These are phyloP conservation scores for Paramecium octaurelia DNA, from an alignment of 73 alveolate genomes.

Conservation along the genomic window DNA sequence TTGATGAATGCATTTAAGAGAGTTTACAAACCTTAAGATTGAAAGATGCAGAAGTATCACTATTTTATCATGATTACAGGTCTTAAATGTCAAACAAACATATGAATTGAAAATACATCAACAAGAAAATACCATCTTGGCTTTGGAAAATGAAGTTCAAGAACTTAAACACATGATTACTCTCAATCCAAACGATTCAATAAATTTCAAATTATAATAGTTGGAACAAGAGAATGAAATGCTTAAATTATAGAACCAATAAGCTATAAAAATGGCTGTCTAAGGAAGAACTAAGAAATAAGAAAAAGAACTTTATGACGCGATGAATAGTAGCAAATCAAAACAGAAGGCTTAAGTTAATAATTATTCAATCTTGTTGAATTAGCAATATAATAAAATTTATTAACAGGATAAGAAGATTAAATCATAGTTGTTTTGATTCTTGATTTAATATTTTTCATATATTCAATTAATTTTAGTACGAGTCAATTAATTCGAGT, in stretches of 20 bases:
- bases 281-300: slow-evolving; percentile 9
- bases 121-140: not conserved
- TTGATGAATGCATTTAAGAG: slow-evolving; percentile 35
- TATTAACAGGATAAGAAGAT: slow-evolving; percentile 13
- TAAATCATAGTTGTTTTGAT: slow-evolving; percentile 38
- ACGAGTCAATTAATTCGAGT: slow-evolving; percentile 33
- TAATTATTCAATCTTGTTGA: slow-evolving; percentile 24
- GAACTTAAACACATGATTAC: slow-evolving; percentile 19
- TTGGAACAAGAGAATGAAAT: slow-evolving; percentile 27
- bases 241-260: slow-evolving; percentile 9
- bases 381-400: slow-evolving; percentile 24
- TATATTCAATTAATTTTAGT: slow-evolving; percentile 41
- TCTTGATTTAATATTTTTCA: not conserved
- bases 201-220: not conserved
- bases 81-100: not conserved
- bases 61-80: not conserved
- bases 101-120: slow-evolving; percentile 15
- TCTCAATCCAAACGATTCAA: not conserved
- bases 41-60: not conserved
- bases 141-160: slow-evolving; percentile 13
- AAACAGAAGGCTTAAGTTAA: slow-evolving; percentile 20
- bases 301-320: slow-evolving; percentile 21
- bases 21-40: not conserved
- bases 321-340: not conserved
- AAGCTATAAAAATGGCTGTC: slow-evolving; percentile 32